Base-by-base conservation (phyloP, 768 basidiomycete genomes). In the Termitomyces sp. region DNA sequence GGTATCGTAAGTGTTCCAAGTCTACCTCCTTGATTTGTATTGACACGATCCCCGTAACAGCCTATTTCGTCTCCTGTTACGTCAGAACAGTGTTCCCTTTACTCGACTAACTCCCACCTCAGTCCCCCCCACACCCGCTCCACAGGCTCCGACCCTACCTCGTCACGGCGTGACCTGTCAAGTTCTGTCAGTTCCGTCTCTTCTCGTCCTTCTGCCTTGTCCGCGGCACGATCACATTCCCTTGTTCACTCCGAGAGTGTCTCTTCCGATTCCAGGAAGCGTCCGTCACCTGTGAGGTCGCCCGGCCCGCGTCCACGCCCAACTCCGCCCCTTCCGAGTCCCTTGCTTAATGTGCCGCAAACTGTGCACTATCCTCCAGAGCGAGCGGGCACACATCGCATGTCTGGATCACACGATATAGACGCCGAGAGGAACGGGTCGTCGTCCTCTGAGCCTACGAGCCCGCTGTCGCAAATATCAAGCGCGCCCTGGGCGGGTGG, bases 51-150 rank as follows among this genome's bases (percentile, higher is more conserved):
- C 43, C 56, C 40, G 54, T 35, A 62, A 22, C 62, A 85, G 77
- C 78, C 79, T 36, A 76, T 80, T 53, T 70, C 68, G n/a, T 71
- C 70, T 38, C 64, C 71, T 6, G 67, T 77, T 44, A 67, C 67
- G n/a, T 86, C 88, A 24, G 85, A 88, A 62, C 78, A 79, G 62
- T 84, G 79, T 26, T 90, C 88, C 0, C 67, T 90, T 11, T 80
- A 85, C 62, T 88, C 87, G 0, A 78, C 82, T 75, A 76, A 74
- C 22, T 85, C 86, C 1, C 80, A 81, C 54, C 67, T 85, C 20
- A 76, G 75, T 62, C 82, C 84, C 0, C 66, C 71, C 16, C 71
- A 77, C 1, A 67, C 65, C 28, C 76, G 77, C 46, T 81, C 83
- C 0, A 73, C 79, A 26, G 80, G 81, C 46, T 87, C 86, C 8